These are phyloP conservation scores for Pseudogymnoascus sp. DNA, from an alignment of 2,329 filamentous ascomycete species.

Conservation along the genomic window DNA sequence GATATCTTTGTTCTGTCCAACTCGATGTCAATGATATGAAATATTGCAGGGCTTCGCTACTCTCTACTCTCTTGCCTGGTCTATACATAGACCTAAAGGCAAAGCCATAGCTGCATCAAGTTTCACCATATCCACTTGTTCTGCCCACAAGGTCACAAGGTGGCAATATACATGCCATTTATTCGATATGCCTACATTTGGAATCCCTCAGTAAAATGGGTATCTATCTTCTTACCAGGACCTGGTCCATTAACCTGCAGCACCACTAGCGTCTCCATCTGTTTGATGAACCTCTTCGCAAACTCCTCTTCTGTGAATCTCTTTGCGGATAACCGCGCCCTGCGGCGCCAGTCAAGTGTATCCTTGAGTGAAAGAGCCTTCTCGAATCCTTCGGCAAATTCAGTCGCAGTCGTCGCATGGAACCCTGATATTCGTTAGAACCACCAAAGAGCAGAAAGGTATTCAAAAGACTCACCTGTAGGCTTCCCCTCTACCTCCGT, in stretches of 20 bases:
- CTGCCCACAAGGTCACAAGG: neutral
- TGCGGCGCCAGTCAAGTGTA: constrained; percentile 63
- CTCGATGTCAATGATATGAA: neutral
- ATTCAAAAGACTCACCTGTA: constrained; percentile 51
- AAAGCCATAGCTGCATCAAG: too few relatives aligned
- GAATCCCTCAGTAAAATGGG: constrained; percentile 3
- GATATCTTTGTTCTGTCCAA: neutral
- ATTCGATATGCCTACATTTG: neutral
- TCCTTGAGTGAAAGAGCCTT: constrained; percentile 61
- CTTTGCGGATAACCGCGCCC: constrained; percentile 70
- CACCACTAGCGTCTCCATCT: constrained; percentile 65
- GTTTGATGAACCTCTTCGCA: constrained; percentile 64
- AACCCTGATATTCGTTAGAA: constrained; percentile 51
- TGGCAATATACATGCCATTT: neutral
- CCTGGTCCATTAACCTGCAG: constrained; percentile 26
- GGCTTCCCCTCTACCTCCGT: constrained; percentile 68
- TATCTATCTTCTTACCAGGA: constrained; percentile 4
- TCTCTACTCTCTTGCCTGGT: neutral
- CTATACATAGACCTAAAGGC: too few relatives aligned
- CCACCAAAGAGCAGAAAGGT: neutral
- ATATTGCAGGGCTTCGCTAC: neutral
- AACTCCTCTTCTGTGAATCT: constrained; percentile 88
- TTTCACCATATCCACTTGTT: neutral
- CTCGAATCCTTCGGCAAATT: constrained; percentile 76
- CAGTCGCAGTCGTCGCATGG: constrained; percentile 67